Evolutionary conservation across 768 basidiomycete species (phyloP), one percentile per base, ranked within the genome.

Genomic region (Vararia minispora): DNA sequence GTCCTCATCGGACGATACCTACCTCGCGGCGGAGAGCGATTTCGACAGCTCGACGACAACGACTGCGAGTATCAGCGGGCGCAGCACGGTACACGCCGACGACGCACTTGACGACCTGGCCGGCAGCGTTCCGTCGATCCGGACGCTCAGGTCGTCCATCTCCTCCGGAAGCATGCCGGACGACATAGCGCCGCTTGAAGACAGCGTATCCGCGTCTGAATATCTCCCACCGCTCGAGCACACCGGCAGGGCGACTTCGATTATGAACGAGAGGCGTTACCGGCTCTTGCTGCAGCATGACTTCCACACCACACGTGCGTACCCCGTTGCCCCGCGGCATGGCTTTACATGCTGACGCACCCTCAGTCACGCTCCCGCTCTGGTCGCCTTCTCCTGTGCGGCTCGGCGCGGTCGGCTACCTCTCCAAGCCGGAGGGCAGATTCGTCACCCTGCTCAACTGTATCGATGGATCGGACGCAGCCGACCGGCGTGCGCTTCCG

Each of bases 391-490:
- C 69, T 3, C 64, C 50, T 5, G 70, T 88, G 0, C 54, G 65
- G 10, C 58, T 87, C 2, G 87, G 86, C 6, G 74, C 77, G 3
- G 77, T 89, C 7, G 87, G 87, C 3, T 90, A 81, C 53, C 58
- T 87, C 18, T 65, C 63, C 24, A 81, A 78, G 47, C 71, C 77
- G 0, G 57, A 58, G n/a, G 86, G 85, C 3, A 57, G 61, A 30
- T 90, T 90, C 46, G 58, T 83, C 41, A 77, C 74, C 6, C 62
- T 88, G 6, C 76, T 86, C 59, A 82, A 86, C 54, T 71, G 79
- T 1, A 68, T 74, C 52, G 60, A 69, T 36, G 78, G 74, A 5
- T 55, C 58, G 27, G 66, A 66, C 43, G 62, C 72, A 6, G 52
- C 58, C 2, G 61, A 66, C 17, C 67, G 64, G 5, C 48, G 50